Evolutionary conservation across 1,284 basidiomycete genomes (phyloP).

Genomic region (Rhizoctonia solani): DNA sequence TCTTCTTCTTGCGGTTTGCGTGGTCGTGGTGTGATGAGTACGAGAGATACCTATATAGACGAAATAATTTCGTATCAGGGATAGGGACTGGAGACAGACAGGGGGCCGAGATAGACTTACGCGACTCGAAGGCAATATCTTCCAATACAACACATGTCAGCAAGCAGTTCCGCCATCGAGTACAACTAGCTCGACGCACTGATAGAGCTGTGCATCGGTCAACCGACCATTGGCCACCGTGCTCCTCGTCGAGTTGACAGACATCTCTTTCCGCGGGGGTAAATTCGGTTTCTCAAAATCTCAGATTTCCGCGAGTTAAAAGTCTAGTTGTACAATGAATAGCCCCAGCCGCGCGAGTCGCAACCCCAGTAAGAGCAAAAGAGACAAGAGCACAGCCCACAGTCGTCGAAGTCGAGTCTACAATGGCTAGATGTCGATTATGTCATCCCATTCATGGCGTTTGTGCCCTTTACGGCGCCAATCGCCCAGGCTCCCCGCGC

Average conservation of each 20-base stretch:
- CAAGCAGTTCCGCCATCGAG: conserved; percentile 35
- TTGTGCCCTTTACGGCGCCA: conserved; percentile 25
- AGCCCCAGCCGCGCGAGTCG: neutral
- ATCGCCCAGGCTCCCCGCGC: neutral
- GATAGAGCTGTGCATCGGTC: conserved; percentile 78
- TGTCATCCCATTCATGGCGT: conserved; percentile 12
- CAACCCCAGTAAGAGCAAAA: neutral
- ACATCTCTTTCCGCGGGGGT: neutral
- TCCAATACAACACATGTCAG: conserved; percentile 2
- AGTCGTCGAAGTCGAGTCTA: conserved; percentile 20
- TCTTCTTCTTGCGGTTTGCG: conserved; percentile 29
- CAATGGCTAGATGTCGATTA: neutral
- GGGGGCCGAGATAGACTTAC: conserved; percentile 49
- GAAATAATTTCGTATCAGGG: conserved; percentile 34
- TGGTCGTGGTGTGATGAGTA: conserved; percentile 63
- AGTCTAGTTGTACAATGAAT: neutral
- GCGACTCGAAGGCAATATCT: conserved; percentile 12
- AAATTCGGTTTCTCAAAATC: too few species aligned
- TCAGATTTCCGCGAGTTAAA: too few species aligned
- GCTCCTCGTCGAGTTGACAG: conserved; percentile 34
- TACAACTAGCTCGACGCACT: conserved; percentile 55
- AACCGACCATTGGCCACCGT: conserved; percentile 43
- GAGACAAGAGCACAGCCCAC: too few species aligned
- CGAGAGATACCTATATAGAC: conserved; percentile 59
- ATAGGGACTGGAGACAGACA: conserved; percentile 26